Evolutionary conservation across 169 alveolate species (phyloP), one percentile per base, ranked within the genome.

Genomic region (Babesia bovis): DNA sequence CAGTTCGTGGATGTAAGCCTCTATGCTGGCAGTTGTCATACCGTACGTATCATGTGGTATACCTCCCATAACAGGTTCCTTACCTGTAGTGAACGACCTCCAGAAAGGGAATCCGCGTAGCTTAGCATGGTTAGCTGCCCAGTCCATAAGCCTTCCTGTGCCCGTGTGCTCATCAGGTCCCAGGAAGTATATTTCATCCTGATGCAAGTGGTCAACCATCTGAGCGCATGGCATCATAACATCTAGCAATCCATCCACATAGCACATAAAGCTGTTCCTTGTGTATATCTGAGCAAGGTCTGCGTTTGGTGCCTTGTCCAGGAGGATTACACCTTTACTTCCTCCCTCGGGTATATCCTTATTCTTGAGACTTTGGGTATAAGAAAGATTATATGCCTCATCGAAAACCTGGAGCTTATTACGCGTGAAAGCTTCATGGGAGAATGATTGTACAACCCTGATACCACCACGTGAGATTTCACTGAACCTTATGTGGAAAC

Each of bases 11-110:
- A 85, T 78, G 67, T 57, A 83, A 3, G 91, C 77, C 47, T 82
- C 90, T 28, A 87, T 81, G 15, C 85, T 67, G 2, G 92, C 70
- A 49, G 96, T 93, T n/a, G 96, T 93, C 94, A 91, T 93, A 23
- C 95, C 96, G 66, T 81, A 91, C 25, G 59, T 49, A 73, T 93
- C 96, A 76, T 93, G 96, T 0, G 96, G 96, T 13, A 93, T 91
- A 42, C 96, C 96, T 17, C 96, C 96, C 74, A 88, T 73, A 53
- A 73, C 77, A 23, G 90, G 89, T 30, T 72, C 78, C 61, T 93
- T 93, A 15, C 96, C 96, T 0, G 96, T 93, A 12, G 96, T 91
- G 83, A 93, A 82, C 23, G 94, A 85, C 71, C 90, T 84, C 95
- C 95, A 91, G 75, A 60, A 88, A 44, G 33, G 52, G 61, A 66